Evolutionary conservation across 306 rosid species (phyloP), one percentile per base, ranked within the genome.

Genomic region (Quercus alba): DNA sequence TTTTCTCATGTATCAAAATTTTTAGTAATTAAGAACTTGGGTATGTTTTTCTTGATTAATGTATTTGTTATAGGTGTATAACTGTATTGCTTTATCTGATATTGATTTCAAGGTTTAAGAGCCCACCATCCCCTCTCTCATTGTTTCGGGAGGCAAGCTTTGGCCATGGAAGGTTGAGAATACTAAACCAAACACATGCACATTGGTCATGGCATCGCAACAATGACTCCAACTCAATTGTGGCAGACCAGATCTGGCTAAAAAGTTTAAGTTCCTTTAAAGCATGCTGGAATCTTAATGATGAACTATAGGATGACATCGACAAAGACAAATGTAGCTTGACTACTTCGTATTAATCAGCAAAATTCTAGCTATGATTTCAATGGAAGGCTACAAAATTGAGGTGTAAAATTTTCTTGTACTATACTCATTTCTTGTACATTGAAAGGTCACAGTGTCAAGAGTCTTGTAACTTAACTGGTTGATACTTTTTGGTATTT

Each of bases 71-170:
- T 49, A 12, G 54, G 54, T 49, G 54, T 49, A 49, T 49, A 49
- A 49, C 54, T 12, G 54, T 49, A 49, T 57, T 57, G 15, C 28
- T 57, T 20, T 57, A 20, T 57, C 14, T 25, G 6, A 63, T 13
- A 63, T 31, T 7, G 49, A 1, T 28, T 33, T 75, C 3, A 19
- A 78, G 86, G 79, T 85, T 85, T 64, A 1, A 82, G 59, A 1
- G 46, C 23, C 88, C 84, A 4, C 7, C 57, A 23, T 82, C 86
- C 10, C 74, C 86, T 1, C 79, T 82, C 6, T 85, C 88, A 1
- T 41, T 85, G 80, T 85, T 28, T 71, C 72, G 89, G 61, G 85
- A 86, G 80, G 62, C 89, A 49, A 82, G 83, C 62, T 86, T 86
- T 62, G 86, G 89, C 64, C 89, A 85, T 31, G 86, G 86, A 46